Percentiles rank a stretch among this genome's conserved stretches.
phyloP scores from a whole-genome alignment of 148 eudicot species.

The Vaccinium vitisidaea region DNA sequence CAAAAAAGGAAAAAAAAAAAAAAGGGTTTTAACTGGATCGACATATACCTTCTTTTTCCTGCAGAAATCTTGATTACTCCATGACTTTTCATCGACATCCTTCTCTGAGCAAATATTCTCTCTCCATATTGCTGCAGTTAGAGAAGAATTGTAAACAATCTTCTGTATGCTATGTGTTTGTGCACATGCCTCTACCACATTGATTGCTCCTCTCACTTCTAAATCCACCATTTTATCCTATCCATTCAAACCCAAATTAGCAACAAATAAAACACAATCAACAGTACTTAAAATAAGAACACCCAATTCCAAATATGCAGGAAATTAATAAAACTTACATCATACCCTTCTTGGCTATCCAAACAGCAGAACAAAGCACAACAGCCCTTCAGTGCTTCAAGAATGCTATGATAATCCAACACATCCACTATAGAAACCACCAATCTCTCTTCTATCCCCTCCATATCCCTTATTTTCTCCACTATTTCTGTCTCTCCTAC shows the following conservation, averaged over 20 bases:
- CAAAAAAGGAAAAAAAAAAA: background rate
- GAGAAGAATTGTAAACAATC: constrained; percentile 35
- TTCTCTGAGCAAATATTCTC: constrained; percentile 28
- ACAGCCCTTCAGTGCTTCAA: constrained; percentile 37
- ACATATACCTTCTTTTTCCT: constrained; percentile 28
- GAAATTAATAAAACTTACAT: constrained; percentile 21
- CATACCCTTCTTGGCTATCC: constrained; percentile 38
- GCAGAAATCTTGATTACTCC: constrained; percentile 35
- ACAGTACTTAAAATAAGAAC: background rate
- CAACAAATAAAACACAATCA: background rate
- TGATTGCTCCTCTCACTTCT: constrained; percentile 37
- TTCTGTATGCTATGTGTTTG: constrained; percentile 31
- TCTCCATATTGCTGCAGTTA: constrained; percentile 38
- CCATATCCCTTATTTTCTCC: constrained; percentile 38
- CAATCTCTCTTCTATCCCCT: constrained; percentile 29
- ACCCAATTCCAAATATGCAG: background rate
- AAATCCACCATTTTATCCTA: constrained; percentile 37
- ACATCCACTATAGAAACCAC: constrained; percentile 31
- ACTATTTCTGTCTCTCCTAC: constrained; percentile 38
- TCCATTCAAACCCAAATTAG: constrained; percentile 1
- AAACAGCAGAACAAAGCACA: constrained; percentile 43
- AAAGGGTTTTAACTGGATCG: background rate
- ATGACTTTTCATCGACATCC: constrained; percentile 38
- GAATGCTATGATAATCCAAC: constrained; percentile 51
- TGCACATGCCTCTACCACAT: constrained; percentile 41